Evolutionary conservation across 805 yeast genomes (phyloP), one percentile per base, ranked within the genome.

Genomic region (Yarrowia hollandica): DNA sequence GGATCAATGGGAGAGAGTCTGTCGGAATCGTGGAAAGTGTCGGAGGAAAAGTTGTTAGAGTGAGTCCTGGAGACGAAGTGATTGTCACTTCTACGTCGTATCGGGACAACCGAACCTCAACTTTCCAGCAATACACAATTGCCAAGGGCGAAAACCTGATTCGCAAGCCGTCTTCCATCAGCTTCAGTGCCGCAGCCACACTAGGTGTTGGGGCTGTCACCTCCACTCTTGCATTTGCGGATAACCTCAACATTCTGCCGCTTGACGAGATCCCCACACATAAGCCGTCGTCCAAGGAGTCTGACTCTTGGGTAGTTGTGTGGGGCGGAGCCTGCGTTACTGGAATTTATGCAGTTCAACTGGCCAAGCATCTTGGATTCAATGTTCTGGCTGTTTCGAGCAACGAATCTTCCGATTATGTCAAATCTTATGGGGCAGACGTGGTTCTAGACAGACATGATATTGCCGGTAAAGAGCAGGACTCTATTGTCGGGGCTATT

Each of bases 321-420:
- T 56, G 60, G 60, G 60, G 60, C 26, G 60, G 60, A 5, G 54
- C 60, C 11, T 56, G 60, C 21, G 60, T 56, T 7, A 56, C 60
- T 10, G 60, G 60, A 10, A 19, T 46, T 19, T 56, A 31, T n/a
- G 54, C 57, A 11, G 46, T 56, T 9, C 60, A 56, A 10, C 58
- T 56, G 3, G 60, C 60, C 18, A 56, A 56, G 18, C 38, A 56
- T 44, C 18, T 18, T 8, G 38, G 23, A 5, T 26, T 56, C 38
- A 56, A 56, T 14, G 60, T 56, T 4, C 30, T 56, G 23, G 60
- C 60, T 6, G 22, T 46, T 2, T 16, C 59, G 19, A 56, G 60
- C 18, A 39, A 42, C 18, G 41, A 56, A 19, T 22, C 30, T 5
- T 11, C 34, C 1, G 26, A 41, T 11, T 44, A 44, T 14, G 60